Conservation (phyloP, 2,329 filamentous ascomycete species). For the Neoscytalidium dimidiatum region DNA sequence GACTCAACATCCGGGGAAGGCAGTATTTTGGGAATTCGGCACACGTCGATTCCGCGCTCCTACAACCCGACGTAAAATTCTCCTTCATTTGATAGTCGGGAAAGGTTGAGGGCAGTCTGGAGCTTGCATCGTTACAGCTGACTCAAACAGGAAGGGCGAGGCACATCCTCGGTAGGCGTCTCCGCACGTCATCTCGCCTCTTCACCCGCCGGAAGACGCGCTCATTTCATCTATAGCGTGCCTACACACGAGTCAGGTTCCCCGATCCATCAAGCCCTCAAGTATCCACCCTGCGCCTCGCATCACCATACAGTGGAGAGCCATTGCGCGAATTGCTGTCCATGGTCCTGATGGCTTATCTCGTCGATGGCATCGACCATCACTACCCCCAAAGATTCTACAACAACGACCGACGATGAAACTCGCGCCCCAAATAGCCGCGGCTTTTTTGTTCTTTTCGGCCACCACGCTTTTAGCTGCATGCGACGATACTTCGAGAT, state of each 20-base stretch:
- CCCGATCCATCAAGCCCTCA: background rate
- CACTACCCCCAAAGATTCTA: background rate
- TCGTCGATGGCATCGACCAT: background rate
- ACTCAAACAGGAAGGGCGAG: background rate
- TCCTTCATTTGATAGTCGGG: background rate
- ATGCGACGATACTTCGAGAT: background rate
- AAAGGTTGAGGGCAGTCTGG: background rate
- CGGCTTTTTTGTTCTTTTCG: background rate
- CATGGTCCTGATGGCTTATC: background rate
- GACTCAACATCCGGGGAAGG: background rate
- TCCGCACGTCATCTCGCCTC: background rate
- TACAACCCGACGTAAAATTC: background rate
- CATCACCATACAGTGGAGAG: background rate
- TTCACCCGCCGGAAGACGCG: background rate
- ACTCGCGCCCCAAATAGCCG: background rate
- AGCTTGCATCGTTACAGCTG: background rate
- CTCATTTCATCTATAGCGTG: background rate
- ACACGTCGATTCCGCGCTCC: background rate
- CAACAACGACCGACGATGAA: background rate
- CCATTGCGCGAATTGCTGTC: background rate
- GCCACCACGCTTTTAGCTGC: background rate
- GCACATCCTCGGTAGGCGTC: background rate
- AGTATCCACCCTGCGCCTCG: background rate
- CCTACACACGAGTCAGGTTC: background rate
- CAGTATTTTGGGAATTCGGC: background rate